Conservation (phyloP, 1,284 basidiomycete genomes). For the Boletus hoseneyae region DNA sequence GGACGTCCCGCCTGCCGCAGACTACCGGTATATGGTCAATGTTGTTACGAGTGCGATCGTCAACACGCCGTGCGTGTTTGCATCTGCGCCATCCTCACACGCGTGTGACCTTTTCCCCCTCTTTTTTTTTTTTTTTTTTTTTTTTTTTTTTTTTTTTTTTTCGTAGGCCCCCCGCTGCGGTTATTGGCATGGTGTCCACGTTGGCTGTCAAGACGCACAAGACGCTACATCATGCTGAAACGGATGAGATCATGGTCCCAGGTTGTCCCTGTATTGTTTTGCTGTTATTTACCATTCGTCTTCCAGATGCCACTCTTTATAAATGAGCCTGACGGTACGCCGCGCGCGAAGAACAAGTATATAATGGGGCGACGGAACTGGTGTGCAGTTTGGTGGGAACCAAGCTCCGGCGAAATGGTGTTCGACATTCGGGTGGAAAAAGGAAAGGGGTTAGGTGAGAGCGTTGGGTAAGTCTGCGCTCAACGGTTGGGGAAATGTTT, state of each 20-base stretch:
- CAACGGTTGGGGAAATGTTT: neutral
- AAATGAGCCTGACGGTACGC: conserved; percentile 72
- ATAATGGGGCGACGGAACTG: conserved; percentile 92
- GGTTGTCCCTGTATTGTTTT: neutral
- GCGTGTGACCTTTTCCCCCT: neutral
- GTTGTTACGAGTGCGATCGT: conserved; percentile 78
- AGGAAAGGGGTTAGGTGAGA: conserved; percentile 74
- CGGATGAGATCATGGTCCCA: conserved; percentile 82
- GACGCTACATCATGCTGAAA: conserved; percentile 69
- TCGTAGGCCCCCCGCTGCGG: conserved; percentile 70
- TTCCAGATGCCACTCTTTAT: conserved; percentile 76
- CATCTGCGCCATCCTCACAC: neutral
- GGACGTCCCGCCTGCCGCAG: conserved; percentile 50
- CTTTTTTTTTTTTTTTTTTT: no score
- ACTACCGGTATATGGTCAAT: conserved; percentile 88
- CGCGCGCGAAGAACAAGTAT: conserved; percentile 62
- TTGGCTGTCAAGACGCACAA: conserved; percentile 83
- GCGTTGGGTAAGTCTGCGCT: conserved; percentile 53
- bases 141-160: no score
- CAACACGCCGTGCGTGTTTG: conserved; percentile 65
- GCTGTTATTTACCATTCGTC: neutral
- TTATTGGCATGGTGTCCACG: conserved; percentile 77
- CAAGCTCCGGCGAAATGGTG: conserved; percentile 60
- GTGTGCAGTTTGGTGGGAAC: conserved; percentile 71
- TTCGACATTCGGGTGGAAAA: conserved; percentile 90